phyloP scores from a whole-genome alignment of 345 rosid species.

The Passiflora organensis region DNA sequence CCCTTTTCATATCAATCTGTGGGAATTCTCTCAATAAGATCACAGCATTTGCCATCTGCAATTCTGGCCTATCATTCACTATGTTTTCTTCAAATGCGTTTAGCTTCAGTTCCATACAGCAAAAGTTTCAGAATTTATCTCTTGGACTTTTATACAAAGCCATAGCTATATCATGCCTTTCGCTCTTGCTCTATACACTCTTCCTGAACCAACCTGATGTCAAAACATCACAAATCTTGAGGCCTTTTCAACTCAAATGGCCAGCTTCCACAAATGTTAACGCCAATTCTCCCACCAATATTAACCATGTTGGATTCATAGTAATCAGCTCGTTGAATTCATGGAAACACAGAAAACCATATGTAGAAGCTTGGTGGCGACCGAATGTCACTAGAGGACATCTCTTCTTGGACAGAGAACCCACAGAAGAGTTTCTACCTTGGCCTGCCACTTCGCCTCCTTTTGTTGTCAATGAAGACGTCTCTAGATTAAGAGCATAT shows the following conservation, averaged over 20 bases:
- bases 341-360: conserved; percentile 15
- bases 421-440: conserved; percentile 16
- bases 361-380: conserved; percentile 17
- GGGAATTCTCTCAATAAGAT: too few species aligned
- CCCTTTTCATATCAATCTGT: too few species aligned
- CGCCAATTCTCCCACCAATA: background rate
- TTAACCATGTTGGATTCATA: conserved; percentile 15
- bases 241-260: conserved; percentile 6
- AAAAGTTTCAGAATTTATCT: background rate
- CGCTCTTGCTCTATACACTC: conserved; percentile 12
- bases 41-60: too few species aligned
- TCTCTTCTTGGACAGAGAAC: conserved; percentile 14
- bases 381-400: conserved; percentile 20
- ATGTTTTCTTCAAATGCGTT: too few species aligned
- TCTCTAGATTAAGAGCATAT: conserved; percentile 8
- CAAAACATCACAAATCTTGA: background rate
- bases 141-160: conserved; percentile 2
- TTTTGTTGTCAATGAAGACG: conserved; percentile 5
- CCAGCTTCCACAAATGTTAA: background rate
- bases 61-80: too few species aligned
- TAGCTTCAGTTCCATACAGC: too few species aligned
- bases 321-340: conserved; percentile 8
- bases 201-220: background rate
- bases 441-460: conserved; percentile 21
- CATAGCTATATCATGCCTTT: conserved; percentile 9